These are phyloP conservation scores for Macadamia tetraphylla DNA, from an alignment of 164 flowering plant genomes.

Conservation along the genomic window DNA sequence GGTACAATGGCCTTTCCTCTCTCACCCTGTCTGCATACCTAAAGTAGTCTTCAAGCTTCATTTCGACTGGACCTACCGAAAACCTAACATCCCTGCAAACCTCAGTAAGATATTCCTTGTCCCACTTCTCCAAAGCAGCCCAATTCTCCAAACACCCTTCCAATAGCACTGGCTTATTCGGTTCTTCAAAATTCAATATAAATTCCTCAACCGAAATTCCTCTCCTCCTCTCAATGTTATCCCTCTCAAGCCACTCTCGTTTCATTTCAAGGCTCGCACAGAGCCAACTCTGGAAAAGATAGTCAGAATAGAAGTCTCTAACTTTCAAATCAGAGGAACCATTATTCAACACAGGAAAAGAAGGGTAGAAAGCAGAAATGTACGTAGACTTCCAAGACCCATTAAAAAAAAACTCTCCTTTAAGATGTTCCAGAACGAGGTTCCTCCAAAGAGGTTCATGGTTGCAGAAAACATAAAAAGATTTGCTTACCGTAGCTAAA, in stretches of 20 bases:
- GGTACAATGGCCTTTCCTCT: slow-evolving; percentile 91
- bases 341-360: slow-evolving; percentile 13
- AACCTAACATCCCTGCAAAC: slow-evolving; percentile 55
- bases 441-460: slow-evolving; percentile 97
- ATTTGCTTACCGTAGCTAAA: slow-evolving; percentile 68
- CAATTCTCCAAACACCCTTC: slow-evolving; percentile 86
- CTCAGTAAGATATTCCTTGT: slow-evolving; percentile 58
- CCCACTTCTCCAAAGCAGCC: slow-evolving; percentile 79
- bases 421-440: slow-evolving; percentile 56
- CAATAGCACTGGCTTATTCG: slow-evolving; percentile 85
- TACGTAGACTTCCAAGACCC: slow-evolving; percentile 84
- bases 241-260: slow-evolving; percentile 85
- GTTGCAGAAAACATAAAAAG: slow-evolving; percentile 67
- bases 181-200: slow-evolving; percentile 64
- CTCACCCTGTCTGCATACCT: slow-evolving; percentile 66
- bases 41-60: slow-evolving; percentile 77
- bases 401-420: slow-evolving; percentile 49
- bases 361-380: slow-evolving; percentile 31
- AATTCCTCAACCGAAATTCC: slow-evolving; percentile 83
- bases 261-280: slow-evolving; percentile 97
- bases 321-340: slow-evolving; percentile 36
- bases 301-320: slow-evolving; percentile 89
- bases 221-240: slow-evolving; percentile 60
- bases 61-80: slow-evolving; percentile 84
- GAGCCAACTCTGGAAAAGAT: slow-evolving; percentile 95